Evolutionary conservation across 768 basidiomycete species (phyloP), one percentile per base, ranked within the genome.

Genomic region (Gyrodon lividus): DNA sequence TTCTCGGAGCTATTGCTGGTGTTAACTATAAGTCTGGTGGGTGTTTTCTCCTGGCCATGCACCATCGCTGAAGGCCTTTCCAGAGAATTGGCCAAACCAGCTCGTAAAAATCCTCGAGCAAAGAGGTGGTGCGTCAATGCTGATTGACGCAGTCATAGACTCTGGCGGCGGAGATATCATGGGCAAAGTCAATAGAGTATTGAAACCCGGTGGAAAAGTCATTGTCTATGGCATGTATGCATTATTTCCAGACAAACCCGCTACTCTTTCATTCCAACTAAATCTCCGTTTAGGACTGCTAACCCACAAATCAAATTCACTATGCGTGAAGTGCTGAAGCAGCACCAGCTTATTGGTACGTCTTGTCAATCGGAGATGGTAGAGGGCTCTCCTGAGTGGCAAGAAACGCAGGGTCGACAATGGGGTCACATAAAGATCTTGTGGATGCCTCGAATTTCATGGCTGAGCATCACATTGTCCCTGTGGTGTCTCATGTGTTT

Each of bases 391-490:
- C 22, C 24, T 65, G 47, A 65, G 38, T 50, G 56, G 49, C 48
- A 4, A 52, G 46, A 51, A 54, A 53, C 37, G 45, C 51, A 90
- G 90, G 89, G 31, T 88, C 88, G 2, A 90, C 85, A 23, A 90
- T 93, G 89, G 91, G 89, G 16, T 91, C 89, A 7, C 80, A 77
- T 58, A 75, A 80, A 48, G 90, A 93, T 69, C 75, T 93, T 51
- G 65, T 77, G 46, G 81, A 83, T 28, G 89, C 89, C 19, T 89
- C 89, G 1, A 66, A 70, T 13, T 92, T 94, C 69, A 66, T 92
- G 20, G 69, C 73, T 3, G 67, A 83, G 60, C 83, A 91, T 56
- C 74, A 72, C 41, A 84, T 94, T 51, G 72, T 81, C 1, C 90
- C 90, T 3, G 72, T 86, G 43, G 79, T 92, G 1, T 85, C 87